Percentiles rank a stretch among this genome's conserved stretches.
These are phyloP conservation scores for Glebionis coronaria DNA, from an alignment of 129 eudicot genomes.

Conservation along the genomic window DNA sequence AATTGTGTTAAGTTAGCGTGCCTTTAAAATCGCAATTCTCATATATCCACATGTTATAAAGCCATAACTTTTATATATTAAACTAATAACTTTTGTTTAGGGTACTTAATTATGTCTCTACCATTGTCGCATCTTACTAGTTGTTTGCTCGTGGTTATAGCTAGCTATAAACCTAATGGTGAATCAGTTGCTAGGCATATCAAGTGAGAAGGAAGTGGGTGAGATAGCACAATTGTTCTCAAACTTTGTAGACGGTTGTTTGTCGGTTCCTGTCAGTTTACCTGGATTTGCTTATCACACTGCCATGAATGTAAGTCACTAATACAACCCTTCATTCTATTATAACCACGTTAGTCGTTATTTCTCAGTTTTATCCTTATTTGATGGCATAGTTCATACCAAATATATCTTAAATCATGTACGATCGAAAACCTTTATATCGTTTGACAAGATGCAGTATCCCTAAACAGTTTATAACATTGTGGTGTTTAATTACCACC, in stretches of 20 bases:
- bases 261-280: constrained; percentile 66
- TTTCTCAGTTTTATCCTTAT: too few relatives aligned
- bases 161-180: constrained; percentile 80
- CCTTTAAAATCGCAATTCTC: too few relatives aligned
- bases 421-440: too few relatives aligned
- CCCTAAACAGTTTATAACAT: too few relatives aligned
- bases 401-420: too few relatives aligned
- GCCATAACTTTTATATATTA: too few relatives aligned
- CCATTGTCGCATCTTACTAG: too few relatives aligned
- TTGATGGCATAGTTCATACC: too few relatives aligned
- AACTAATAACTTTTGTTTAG: background rate
- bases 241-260: constrained; percentile 72
- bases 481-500: too few relatives aligned
- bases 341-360: background rate
- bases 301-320: constrained; percentile 68
- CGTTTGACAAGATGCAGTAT: too few relatives aligned
- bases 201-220: constrained; percentile 58
- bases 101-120: background rate
- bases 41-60: too few relatives aligned
- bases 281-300: constrained; percentile 70
- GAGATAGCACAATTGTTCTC: constrained; percentile 73
- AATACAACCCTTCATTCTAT: background rate
- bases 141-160: constrained; percentile 28
- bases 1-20: too few relatives aligned
- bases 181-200: constrained; percentile 70